Evolutionary conservation across 1,139 yeast genomes (phyloP).

Genomic region (Hansenula sp.): DNA sequence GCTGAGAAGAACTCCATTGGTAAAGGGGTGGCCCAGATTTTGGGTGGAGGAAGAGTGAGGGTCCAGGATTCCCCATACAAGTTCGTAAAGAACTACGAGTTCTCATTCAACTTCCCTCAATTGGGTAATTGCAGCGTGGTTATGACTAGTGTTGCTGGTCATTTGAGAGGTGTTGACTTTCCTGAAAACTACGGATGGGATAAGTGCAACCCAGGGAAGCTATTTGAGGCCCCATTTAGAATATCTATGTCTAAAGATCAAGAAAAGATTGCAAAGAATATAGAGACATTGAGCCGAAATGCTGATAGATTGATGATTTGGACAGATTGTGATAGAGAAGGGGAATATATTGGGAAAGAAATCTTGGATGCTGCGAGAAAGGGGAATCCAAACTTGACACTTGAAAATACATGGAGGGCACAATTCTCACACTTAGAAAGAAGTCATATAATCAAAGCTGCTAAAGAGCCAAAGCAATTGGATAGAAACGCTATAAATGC

Average conservation of each 20-base stretch:
- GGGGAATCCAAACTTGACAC: constrained; percentile 44
- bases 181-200: constrained; percentile 66
- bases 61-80: constrained; percentile 49
- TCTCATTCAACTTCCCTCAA: constrained; percentile 55
- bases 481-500: constrained; percentile 77
- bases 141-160: constrained; percentile 92
- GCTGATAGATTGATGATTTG: constrained; percentile 78
- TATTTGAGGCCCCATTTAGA: constrained; percentile 66
- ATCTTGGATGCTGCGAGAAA: constrained; percentile 62
- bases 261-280: constrained; percentile 61
- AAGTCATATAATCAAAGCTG: constrained; percentile 70
- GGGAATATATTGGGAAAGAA: constrained; percentile 93
- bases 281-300: constrained; percentile 56
- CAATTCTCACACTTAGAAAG: constrained; percentile 84
- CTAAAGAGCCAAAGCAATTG: constrained; percentile 56
- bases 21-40: constrained; percentile 69
- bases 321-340: constrained; percentile 99
- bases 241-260: constrained; percentile 38
- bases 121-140: constrained; percentile 72
- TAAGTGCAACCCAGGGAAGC: constrained; percentile 54
- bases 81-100: constrained; percentile 78
- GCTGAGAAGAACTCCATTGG: constrained; percentile 98
- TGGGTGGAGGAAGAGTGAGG: constrained; percentile 65
- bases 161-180: constrained; percentile 64
- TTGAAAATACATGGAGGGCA: constrained; percentile 60